A percentile compares a stretch with the other conserved stretches of the same genome.
These are phyloP conservation scores for Cyphellophora europaea DNA, from an alignment of 2,329 filamentous ascomycete genomes.

Conservation along the genomic window DNA sequence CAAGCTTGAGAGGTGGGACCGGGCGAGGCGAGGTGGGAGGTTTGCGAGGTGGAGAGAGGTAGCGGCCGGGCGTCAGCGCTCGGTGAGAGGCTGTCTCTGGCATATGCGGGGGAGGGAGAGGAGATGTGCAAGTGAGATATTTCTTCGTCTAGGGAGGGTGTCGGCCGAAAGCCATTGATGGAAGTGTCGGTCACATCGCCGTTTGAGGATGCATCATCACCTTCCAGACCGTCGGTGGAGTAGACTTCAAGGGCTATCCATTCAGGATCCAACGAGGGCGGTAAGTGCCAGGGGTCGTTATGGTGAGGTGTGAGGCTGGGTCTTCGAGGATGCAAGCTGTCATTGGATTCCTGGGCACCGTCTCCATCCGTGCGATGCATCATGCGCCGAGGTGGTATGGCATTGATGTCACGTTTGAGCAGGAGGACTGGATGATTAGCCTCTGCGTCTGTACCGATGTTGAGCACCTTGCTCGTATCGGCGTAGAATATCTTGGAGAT, in stretches of 20 bases:
- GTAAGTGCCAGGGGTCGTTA: conserved; percentile 50
- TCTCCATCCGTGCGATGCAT: conserved; percentile 34
- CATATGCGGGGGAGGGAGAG: conserved; percentile 11
- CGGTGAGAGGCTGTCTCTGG: conserved; percentile 12
- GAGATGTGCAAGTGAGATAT: conserved; percentile 40
- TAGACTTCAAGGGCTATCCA: conserved; percentile 90
- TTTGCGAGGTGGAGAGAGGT: conserved; percentile 14
- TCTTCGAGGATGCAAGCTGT: conserved; percentile 5
- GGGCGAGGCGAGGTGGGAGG: conserved; percentile 18
- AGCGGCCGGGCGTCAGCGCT: too few relatives aligned
- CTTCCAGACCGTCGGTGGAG: conserved; percentile 42
- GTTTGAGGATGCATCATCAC: conserved; percentile 23
- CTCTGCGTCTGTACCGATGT: conserved; percentile 62
- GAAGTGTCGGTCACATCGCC: conserved; percentile 6
- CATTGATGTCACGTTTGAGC: conserved; percentile 61
- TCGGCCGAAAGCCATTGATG: conserved; percentile 12
- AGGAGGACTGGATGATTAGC: conserved; percentile 65
- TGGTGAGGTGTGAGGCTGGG: conserved; percentile 4
- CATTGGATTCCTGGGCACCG: conserved; percentile 7
- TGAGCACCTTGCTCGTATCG: conserved; percentile 79
- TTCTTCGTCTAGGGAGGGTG: conserved; percentile 30
- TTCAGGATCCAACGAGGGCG: conserved; percentile 70
- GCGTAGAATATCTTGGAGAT: conserved; percentile 91
- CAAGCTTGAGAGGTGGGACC: conserved; percentile 29
- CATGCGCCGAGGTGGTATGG: conserved; percentile 52